Percentiles rank a stretch among this genome's conserved stretches.
Evolutionary conservation across 176 grass and related monocot species (phyloP).

Genomic region (Eleusine indica): DNA sequence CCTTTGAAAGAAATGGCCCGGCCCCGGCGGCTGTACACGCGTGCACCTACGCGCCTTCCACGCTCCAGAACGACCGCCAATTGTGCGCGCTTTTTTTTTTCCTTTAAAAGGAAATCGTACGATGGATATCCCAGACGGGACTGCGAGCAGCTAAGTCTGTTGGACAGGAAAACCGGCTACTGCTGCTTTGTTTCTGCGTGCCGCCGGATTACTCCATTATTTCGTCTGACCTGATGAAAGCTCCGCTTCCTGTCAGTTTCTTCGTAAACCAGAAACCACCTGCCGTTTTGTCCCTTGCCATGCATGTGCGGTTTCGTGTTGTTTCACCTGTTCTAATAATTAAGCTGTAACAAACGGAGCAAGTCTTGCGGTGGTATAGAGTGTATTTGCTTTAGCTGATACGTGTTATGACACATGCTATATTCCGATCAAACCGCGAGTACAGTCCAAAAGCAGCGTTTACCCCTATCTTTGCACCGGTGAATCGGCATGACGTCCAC

Average conservation of each 20-base stretch:
- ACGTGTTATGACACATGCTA: background rate
- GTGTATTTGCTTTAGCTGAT: background rate
- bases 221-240: background rate
- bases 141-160: background rate
- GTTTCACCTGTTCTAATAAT: background rate
- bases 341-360: no score
- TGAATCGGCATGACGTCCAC: background rate
- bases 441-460: no score
- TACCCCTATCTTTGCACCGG: background rate
- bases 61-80: background rate
- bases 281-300: background rate
- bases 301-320: background rate
- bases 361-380: background rate
- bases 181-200: background rate
- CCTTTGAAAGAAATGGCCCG: background rate
- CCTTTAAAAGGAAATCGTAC: slow-evolving; percentile 9
- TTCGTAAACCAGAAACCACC: slow-evolving; percentile 14
- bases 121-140: background rate
- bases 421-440: no score
- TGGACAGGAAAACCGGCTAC: background rate
- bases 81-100: slow-evolving; percentile 11
- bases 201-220: background rate
- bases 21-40: background rate
- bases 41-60: background rate
- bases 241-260: background rate